These are phyloP conservation scores for Cercospora sesami DNA, from an alignment of 2,329 filamentous ascomycete species.

Conservation along the genomic window DNA sequence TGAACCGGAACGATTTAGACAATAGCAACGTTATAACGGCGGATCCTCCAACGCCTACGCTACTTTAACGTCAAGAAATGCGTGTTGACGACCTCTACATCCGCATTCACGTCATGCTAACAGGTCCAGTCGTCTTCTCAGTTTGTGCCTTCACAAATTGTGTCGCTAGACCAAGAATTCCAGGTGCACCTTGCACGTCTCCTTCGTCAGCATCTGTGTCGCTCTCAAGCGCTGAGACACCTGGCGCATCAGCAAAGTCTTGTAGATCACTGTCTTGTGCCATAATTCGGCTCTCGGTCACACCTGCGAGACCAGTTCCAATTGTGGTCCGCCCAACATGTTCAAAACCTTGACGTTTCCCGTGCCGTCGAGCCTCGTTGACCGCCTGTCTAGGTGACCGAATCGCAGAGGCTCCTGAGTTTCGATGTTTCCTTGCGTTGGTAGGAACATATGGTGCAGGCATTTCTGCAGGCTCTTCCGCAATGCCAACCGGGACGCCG, in stretches of 20 bases:
- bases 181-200: slow-evolving; percentile 46
- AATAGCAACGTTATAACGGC: background rate
- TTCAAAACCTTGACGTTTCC: slow-evolving; percentile 4
- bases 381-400: slow-evolving; percentile 20
- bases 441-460: slow-evolving; percentile 2
- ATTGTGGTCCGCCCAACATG: background rate
- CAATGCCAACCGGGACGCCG: slow-evolving; percentile 27
- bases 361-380: slow-evolving; percentile 2
- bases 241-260: slow-evolving; percentile 47
- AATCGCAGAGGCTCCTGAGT: slow-evolving; percentile 20
- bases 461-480: slow-evolving; percentile 25
- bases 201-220: slow-evolving; percentile 47
- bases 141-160: slow-evolving; percentile 66
- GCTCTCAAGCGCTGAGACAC: slow-evolving; percentile 38
- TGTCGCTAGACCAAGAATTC: slow-evolving; percentile 65
- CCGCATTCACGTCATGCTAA: slow-evolving; percentile 12
- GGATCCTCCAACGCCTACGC: background rate
- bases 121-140: slow-evolving; percentile 43
- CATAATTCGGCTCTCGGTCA: slow-evolving; percentile 48
- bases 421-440: slow-evolving; percentile 10
- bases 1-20: background rate
- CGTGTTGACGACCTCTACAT: background rate
- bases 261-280: slow-evolving; percentile 60
- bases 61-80: background rate
- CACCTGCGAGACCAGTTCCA: slow-evolving; percentile 14